Base-by-base conservation (phyloP, 2,329 filamentous ascomycete genomes). In the Trichoderma sp. region DNA sequence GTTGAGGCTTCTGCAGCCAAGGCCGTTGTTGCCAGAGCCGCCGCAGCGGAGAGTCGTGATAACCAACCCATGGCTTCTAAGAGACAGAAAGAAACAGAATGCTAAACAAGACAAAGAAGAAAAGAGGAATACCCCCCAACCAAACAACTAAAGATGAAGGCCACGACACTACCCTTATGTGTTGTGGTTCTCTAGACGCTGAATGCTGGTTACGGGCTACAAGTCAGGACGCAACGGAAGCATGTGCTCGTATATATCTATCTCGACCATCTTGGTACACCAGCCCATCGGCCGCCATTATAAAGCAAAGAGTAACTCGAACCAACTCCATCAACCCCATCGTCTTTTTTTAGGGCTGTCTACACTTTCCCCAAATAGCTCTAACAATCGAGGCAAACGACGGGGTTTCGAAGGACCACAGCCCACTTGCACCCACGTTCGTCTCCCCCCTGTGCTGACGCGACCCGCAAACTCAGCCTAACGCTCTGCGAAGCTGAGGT, bases 401-500 rank as follows among this genome's bases (percentile, higher is more conserved):
- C 45, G 58, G 7, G 30, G 15, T 45, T 43, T 45, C 30, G 9
- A 39, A 10, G 5, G 34, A 39, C 34, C 39, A 62, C 47, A 43
- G 34, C 41, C 59, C 59, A 62, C 34, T 39, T 39, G 2, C 34
- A 39, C 34, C 34, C 12, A 39, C 12, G 34, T 39, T 39, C 12
- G 12, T 39, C 34, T 39, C 34, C 26, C 48, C 59, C 58, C 48
- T 54, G 47, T 41, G 48, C 59, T 62, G 47, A 54, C 59, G 48
- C 47, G 59, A 54, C 59, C 39, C 48, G 59, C 59, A 51, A 45
- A 30, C 39, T 17, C 59, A 62, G 48, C 59, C 59, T 43, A 54
- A 62, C 59, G 12, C 34, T 17, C 34, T n/a, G 5, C 52, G n/a
- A 62, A 54, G 26, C 39, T 61, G 59, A 39, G 59, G 59, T 54